phyloP scores from a whole-genome alignment of 371 early-diverging fungal genomes.

The Mortierella sp. region DNA sequence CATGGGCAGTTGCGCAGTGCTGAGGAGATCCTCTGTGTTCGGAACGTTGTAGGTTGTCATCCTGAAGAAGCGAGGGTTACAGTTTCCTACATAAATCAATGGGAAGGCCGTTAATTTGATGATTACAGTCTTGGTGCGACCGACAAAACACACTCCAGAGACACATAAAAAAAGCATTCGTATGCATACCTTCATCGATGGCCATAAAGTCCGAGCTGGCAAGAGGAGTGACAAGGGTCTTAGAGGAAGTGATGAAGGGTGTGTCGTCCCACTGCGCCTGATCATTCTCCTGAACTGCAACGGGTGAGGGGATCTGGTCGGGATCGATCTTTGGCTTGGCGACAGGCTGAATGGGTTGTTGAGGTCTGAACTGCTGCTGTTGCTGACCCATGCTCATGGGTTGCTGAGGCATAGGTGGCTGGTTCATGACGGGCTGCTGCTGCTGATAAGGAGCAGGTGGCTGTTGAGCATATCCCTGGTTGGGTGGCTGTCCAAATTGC shows the following conservation, averaged over 20 bases:
- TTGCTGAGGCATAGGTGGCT: slow-evolving; percentile 22
- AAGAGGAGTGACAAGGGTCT: slow-evolving; percentile 77
- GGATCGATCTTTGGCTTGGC: slow-evolving; percentile 87
- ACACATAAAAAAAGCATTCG: background rate
- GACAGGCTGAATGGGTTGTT: slow-evolving; percentile 40
- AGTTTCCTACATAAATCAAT: slow-evolving; percentile 73
- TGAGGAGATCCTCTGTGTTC: slow-evolving; percentile 80
- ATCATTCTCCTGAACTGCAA: slow-evolving; percentile 84
- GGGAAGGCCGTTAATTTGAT: background rate
- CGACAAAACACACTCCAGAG: too few species aligned
- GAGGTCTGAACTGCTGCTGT: slow-evolving; percentile 44
- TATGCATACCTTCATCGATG: slow-evolving; percentile 83
- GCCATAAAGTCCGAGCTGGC: slow-evolving; percentile 83
- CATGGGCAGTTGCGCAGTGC: slow-evolving; percentile 84
- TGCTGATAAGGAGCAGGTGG: slow-evolving; percentile 28
- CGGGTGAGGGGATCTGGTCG: slow-evolving; percentile 93
- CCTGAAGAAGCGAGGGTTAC: slow-evolving; percentile 94
- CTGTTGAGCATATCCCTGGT: slow-evolving; percentile 33
- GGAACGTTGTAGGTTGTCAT: slow-evolving; percentile 90
- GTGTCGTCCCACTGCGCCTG: slow-evolving; percentile 73
- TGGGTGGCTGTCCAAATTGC: slow-evolving; percentile 27
- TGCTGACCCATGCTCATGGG: slow-evolving; percentile 23
- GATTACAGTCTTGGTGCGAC: background rate
- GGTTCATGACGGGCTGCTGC: slow-evolving; percentile 29
- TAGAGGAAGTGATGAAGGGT: slow-evolving; percentile 81